Evolutionary conservation across 2,329 filamentous ascomycete species (phyloP), one percentile per base, ranked within the genome.

Genomic region (Arthrobotrys iridis): DNA sequence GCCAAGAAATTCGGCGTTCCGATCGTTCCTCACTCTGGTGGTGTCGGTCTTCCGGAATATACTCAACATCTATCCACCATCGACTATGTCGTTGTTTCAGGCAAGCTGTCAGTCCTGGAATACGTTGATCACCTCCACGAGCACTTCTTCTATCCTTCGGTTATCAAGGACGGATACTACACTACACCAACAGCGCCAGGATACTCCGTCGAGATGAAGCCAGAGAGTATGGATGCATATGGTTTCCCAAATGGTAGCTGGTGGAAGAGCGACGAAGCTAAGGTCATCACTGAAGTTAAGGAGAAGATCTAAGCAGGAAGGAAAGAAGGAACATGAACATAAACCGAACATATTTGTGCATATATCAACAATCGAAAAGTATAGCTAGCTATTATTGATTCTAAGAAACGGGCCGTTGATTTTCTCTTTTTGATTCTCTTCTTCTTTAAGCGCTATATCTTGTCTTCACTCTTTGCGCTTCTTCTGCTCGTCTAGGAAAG

Each of bases 81-180:
- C 78, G 93, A 97, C 83, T 97, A 97, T 79, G 91, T 97, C 2
- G 90, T 90, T 46, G 92, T 97, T 0, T 90, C 87, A 76, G 93
- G 91, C 15, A 91, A 93, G 85, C 87, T 89, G 81, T 92, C 89
- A 22, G 88, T 97, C 50, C 84, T 97, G 68, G 93, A 97, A 85
- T 97, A 93, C 82, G 93, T 97, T 22, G 93, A 97, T 81, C 92
- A 96, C 83, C 83, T 97, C 80, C 93, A 97, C 83, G 93, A 97
- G 86, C 93, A 97, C 84, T 97, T 97, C 82, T 84, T 92, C 80
- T 87, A 96, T 82, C 93, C 93, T 0, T 87, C 89, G 1, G 87
- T 90, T 67, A 92, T 97, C 79, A 88, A 89, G 83, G 89, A 93
- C 78, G 93, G 93, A 2, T 95, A 93, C 83, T 96, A 96, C 83